Evolutionary conservation across 2,329 filamentous ascomycete genomes (phyloP).

Genomic region (Pseudogymnoascus sp.): DNA sequence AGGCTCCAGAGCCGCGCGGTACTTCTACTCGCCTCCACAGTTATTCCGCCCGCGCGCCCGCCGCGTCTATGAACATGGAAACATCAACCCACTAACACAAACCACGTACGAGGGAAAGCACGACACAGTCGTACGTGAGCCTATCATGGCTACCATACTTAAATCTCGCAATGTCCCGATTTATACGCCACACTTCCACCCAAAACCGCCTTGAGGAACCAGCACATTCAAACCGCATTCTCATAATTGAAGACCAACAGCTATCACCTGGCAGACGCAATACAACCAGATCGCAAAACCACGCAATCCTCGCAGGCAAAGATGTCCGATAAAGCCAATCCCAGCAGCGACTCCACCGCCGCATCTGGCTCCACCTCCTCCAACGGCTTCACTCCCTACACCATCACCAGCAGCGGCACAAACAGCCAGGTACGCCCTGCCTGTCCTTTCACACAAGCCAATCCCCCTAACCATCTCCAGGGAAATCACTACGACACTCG

Average conservation of each 20-base stretch:
- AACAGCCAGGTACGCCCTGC: constrained; percentile 61
- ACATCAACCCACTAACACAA: background rate
- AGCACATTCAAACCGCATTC: background rate
- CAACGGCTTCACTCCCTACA: constrained; percentile 28
- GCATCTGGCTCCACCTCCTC: background rate
- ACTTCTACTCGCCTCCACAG: background rate
- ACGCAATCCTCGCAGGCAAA: background rate
- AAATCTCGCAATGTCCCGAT: background rate
- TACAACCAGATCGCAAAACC: background rate
- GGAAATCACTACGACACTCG: constrained; percentile 61
- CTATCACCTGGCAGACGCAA: background rate
- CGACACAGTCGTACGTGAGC: background rate
- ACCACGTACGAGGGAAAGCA: background rate
- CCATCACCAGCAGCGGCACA: constrained; percentile 38
- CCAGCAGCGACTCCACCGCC: constrained; percentile 8
- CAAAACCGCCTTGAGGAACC: background rate
- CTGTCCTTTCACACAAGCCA: too few species aligned
- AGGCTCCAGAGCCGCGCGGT: background rate
- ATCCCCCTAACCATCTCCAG: constrained; percentile 32
- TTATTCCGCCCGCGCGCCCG: background rate
- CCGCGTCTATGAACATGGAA: background rate
- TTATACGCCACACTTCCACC: background rate
- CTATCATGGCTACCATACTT: background rate
- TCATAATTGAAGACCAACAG: background rate
- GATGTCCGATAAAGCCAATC: constrained; percentile 16